Evolutionary conservation across 2,329 filamentous ascomycete species (phyloP), one percentile per base, ranked within the genome.

Genomic region (Aaosphaeria arxii): DNA sequence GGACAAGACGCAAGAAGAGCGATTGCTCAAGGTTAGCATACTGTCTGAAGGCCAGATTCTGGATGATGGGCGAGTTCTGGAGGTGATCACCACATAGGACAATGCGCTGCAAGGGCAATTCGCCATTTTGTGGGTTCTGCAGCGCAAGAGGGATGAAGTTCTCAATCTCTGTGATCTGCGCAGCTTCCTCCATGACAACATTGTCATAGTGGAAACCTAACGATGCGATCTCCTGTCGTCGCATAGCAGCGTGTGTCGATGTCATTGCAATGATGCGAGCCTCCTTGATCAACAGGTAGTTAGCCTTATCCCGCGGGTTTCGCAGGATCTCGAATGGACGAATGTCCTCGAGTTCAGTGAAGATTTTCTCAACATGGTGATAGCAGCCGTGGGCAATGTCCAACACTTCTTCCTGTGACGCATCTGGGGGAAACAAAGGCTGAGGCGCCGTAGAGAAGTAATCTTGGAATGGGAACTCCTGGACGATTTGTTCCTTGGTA

Each of bases 251-350:
- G 70, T 99, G 94, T 0, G 95, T 99, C 4, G 91, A 95, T 13
- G 94, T 99, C 95, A 99, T 99, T 49, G 94, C 95, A 55, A 99
- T 87, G 53, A 99, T 94, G 33, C 94, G 86, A n/a, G 95, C 95
- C 71, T 97, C 92, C 62, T 91, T 96, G 5, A 91, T 87, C 32
- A 99, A 81, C 5, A 99, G 83, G 64, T 99, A 99, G 69, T 97
- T 97, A 44, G 91, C 88, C 74, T 95, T 96, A 67, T 99, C 94
- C 33, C 88, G 85, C 54, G 91, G 88, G 47, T 87, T 86, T 44
- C 91, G 85, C 47, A 99, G 74, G 44, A 99, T 91, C 73, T 99
- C 94, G 63, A 99, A 99, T 0, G 94, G 95, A 58, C 91, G 82
- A 41, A 95, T 92, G 64, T 97, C 91, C 56, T 91, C 90, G 42